Evolutionary conservation across 2,329 filamentous ascomycete species (phyloP), one percentile per base, ranked within the genome.

Genomic region (Tolypocladium ovalisporum): DNA sequence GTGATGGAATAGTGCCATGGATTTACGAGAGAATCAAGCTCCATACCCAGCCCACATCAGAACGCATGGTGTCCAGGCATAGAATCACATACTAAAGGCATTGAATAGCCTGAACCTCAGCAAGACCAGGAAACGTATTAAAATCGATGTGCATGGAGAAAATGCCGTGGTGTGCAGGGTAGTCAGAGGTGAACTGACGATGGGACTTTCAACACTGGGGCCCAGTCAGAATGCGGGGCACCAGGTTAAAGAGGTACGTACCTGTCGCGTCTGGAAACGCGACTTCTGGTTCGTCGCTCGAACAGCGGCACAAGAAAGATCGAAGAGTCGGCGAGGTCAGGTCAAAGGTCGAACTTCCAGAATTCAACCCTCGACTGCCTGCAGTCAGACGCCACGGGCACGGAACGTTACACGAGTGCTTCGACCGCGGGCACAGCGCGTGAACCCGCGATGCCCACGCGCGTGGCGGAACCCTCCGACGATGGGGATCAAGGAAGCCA

Each of bases 361-460:
- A 32, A n/a, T 12, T n/a, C 2, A 51, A n/a, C n/a, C 8, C 4
- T 9, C 3, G 29, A 32, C 19, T 5, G 7, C 19, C 29, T 22
- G 47, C 29, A 15, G n/a, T 12, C 47, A 15, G 15, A 12, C 19
- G 6, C 10, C 17, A 51, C 47, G 17, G 4, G 17, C 27, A 15
- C 47, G 19, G 29, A 17, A 22, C 22, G 10, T 22, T 35, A 27
- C 9, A 32, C 29, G 15, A 44, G 10, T 44, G 53, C 36, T 17
- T 34, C 53, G 10, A 54, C 24, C n/a, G 17, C 27, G 34, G 10
- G 37, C 29, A 19, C 47, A 15, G 29, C 29, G 29, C 27, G 39
- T 8, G 6, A 37, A 2, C 8, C 24, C 34, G 42, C 49, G 7
- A 71, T 71, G 69, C 66, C 69, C 37, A 64, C 61, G 13, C 67